Conservation (phyloP, 306 rosid genomes). For the Dryas octopetala region DNA sequence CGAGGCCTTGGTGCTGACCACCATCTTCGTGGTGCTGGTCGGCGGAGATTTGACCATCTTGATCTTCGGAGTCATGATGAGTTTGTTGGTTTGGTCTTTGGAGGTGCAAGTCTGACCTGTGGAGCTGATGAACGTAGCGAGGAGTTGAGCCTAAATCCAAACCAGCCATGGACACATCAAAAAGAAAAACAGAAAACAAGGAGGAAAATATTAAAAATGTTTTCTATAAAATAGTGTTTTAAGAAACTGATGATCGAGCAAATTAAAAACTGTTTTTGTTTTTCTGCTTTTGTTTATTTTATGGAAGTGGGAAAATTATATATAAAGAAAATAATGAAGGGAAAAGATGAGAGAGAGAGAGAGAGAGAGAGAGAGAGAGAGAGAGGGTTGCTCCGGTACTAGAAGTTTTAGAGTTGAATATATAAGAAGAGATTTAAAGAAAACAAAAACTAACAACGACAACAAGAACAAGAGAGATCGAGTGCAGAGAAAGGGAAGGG, state of each 20-base stretch:
- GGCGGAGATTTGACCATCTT: slow-evolving; percentile 38
- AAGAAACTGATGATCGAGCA: slow-evolving; percentile 8
- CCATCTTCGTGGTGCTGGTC: slow-evolving; percentile 38
- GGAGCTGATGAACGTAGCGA: slow-evolving; percentile 63
- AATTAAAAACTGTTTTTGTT: slow-evolving; percentile 31
- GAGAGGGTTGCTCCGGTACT: slow-evolving; percentile 5
- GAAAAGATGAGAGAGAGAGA: not conserved
- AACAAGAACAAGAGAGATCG: slow-evolving; percentile 29
- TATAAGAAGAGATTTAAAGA: slow-evolving; percentile 16
- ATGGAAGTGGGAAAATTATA: slow-evolving; percentile 41
- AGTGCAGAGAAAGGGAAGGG: slow-evolving; percentile 57
- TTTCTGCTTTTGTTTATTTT: slow-evolving; percentile 42
- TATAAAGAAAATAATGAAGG: slow-evolving; percentile 1
- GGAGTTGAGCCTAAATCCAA: slow-evolving; percentile 80
- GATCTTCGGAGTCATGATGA: slow-evolving; percentile 42
- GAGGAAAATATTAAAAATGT: slow-evolving; percentile 43
- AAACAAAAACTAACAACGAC: slow-evolving; percentile 18
- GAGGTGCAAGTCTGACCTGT: slow-evolving; percentile 61
- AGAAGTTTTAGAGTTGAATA: slow-evolving; percentile 26
- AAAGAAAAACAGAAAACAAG: slow-evolving; percentile 64
- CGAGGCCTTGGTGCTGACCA: slow-evolving; percentile 23
- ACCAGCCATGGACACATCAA: slow-evolving; percentile 78
- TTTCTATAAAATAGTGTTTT: slow-evolving; percentile 5
- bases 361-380: not conserved
- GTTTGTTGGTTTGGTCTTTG: slow-evolving; percentile 41